Evolutionary conservation across 257 asterid genomes (phyloP).

Genomic region (Solanum peruvianum): DNA sequence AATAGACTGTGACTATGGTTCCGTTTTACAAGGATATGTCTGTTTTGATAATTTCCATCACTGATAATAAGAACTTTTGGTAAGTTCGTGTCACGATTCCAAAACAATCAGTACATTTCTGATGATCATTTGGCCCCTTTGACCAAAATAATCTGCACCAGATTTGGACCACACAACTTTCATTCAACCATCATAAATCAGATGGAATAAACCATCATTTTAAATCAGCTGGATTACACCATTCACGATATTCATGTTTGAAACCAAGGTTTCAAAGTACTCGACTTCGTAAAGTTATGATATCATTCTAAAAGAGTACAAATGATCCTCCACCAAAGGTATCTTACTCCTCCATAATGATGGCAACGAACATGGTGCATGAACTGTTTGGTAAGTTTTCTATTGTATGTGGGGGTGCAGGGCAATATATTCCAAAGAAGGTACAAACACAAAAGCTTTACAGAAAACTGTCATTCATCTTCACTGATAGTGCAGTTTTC

Average conservation of each 20-base stretch:
- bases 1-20: background rate
- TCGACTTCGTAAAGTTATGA: background rate
- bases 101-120: background rate
- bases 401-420: background rate
- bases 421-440: background rate
- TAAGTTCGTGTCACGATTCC: background rate
- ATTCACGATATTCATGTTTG: background rate
- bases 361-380: background rate
- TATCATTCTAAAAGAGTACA: background rate
- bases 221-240: background rate
- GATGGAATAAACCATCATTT: background rate
- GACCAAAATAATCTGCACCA: background rate
- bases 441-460: background rate
- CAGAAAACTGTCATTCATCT: background rate
- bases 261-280: background rate
- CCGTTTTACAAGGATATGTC: background rate
- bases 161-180: background rate
- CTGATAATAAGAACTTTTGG: background rate
- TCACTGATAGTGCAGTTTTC: background rate
- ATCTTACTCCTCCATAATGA: background rate
- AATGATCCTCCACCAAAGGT: background rate
- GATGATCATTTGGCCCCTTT: background rate
- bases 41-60: background rate
- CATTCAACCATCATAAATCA: background rate
- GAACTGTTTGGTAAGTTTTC: background rate